Conservation (phyloP, 2,329 filamentous ascomycete species). For the Neonectria punicea region DNA sequence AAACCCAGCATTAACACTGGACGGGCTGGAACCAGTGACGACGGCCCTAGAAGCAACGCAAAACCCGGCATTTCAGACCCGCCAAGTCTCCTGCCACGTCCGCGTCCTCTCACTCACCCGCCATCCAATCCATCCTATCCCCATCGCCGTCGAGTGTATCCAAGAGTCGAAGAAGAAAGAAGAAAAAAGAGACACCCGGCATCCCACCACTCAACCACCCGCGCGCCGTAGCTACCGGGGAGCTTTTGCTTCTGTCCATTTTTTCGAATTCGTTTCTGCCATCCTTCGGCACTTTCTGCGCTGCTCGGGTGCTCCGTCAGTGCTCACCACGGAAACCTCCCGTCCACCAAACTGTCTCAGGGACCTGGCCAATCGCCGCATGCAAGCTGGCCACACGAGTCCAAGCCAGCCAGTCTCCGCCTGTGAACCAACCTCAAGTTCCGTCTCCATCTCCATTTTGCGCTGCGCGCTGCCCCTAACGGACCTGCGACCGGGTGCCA, state of each 20-base stretch:
- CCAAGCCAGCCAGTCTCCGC: slow-evolving; percentile 22
- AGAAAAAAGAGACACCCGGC: not conserved
- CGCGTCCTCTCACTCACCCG: slow-evolving; percentile 8
- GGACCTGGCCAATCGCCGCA: slow-evolving; percentile 35
- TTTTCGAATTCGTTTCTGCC: not conserved
- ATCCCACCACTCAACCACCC: not conserved
- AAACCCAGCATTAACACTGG: not conserved
- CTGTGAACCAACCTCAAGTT: too few species aligned
- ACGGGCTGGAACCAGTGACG: slow-evolving; percentile 6
- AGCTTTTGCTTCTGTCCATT: not conserved
- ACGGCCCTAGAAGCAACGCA: slow-evolving; percentile 3
- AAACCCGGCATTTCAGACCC: slow-evolving; percentile 23
- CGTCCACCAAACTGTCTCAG: not conserved
- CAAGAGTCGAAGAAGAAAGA: too few species aligned
- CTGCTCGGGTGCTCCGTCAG: too few species aligned
- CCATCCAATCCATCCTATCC: not conserved
- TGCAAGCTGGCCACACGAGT: slow-evolving; percentile 43
- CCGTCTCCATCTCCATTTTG: not conserved
- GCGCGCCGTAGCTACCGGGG: not conserved
- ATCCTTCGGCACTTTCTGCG: not conserved
- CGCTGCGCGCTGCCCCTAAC: slow-evolving; percentile 31
- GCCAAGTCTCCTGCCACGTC: slow-evolving; percentile 26
- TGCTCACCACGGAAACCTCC: slow-evolving; percentile 1
- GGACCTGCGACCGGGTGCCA: not conserved
- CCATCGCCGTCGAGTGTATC: too few species aligned